Base-by-base conservation (phyloP, 1,284 basidiomycete genomes). In the Irpex sp. region DNA sequence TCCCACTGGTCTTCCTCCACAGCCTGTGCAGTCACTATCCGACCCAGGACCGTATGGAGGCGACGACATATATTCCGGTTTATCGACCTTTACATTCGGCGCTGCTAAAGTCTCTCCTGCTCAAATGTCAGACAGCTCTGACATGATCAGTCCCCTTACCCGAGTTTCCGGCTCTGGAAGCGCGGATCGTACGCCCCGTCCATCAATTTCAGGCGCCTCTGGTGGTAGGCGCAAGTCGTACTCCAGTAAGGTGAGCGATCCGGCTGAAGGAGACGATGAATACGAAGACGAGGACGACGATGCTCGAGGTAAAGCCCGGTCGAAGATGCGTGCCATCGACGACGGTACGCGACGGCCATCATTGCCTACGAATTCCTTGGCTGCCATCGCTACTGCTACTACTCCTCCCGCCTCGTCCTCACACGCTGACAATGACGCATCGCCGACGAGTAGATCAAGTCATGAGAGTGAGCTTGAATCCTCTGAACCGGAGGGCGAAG, bases 281-380 rank as follows among this genome's bases (percentile, higher is more conserved):
- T 68, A 72, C 60, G 71, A 75, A 60, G 70, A 74, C 48, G 76
- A 77, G 65, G 77, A 78, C 54, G 75, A 76, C 49, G 72, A 75
- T 57, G 72, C 67, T 0, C 66, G 71, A 37, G 71, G 74, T 37
- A 67, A 72, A 37, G 74, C 68, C 36, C 73, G 79, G 57, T 76
- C 78, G 3, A 81, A 80, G 68, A 79, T 81, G 76, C 78, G 81
- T 36, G 79, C 80, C 11, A 79, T 81, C 62, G 79, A 81, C 68
- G 79, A 81, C 63, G 81, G 80, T 52, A 76, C 73, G 11, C 72
- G 80, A n/a, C 67, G 81, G 51, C 79, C 81, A 6, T 81, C 80
- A 17, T 72, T 81, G 59, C 79, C 80, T 6, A 76, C 74, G 49
- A 81, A 80, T 61, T 64, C 67, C 7, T 65, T 69, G 55, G 56